Evolutionary conservation across 257 asterid species (phyloP), one percentile per base, ranked within the genome.

Genomic region (Plantago major): DNA sequence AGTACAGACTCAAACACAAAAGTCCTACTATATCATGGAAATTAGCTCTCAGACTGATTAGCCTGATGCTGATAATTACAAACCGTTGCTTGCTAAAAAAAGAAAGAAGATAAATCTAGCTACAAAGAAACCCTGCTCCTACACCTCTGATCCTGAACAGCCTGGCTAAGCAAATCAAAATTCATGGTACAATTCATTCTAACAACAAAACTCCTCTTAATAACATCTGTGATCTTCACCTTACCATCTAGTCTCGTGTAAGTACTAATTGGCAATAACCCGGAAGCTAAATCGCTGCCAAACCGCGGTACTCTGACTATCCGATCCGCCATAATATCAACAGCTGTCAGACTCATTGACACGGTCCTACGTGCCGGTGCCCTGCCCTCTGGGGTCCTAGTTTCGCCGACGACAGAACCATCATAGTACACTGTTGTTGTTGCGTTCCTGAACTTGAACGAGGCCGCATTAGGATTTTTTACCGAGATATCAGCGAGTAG

Each of bases 161-260:
- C 59, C 18, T 49, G 58, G 51, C 71, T 82, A 40, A 33, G 46
- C 9, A 72, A 1, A 60, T 72, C 76, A 60, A 84, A 44, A 13
- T 48, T 66, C 78, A 84, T 80, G 0, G 70, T 74, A 53, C 90
- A 84, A 64, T 80, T 82, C 75, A 78, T 15, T 38, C 44, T 67
- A 19, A 84, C 66, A 10, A 58, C 66, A 5, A 73, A 57, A 33
- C 11, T 28, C 46, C 76, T 84, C 64, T 76, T 84, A 6, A 74
- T 43, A 5, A 52, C 60, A 10, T 59, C 51, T 15, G 73, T 60
- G 16, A 78, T 77, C 74, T 63, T 80, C 64, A 84, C 78, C 65
- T 71, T 66, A 33, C 94, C 94, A 11, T 50, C 55, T 0, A 85
- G 55, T 13, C 59, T 73, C 19, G 82, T 76, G 42, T 16, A 64